A percentile compares a stretch with the other conserved stretches of the same genome.
Conservation (phyloP, 1,284 basidiomycete species). For the Cryptococcus deneoformans region DNA sequence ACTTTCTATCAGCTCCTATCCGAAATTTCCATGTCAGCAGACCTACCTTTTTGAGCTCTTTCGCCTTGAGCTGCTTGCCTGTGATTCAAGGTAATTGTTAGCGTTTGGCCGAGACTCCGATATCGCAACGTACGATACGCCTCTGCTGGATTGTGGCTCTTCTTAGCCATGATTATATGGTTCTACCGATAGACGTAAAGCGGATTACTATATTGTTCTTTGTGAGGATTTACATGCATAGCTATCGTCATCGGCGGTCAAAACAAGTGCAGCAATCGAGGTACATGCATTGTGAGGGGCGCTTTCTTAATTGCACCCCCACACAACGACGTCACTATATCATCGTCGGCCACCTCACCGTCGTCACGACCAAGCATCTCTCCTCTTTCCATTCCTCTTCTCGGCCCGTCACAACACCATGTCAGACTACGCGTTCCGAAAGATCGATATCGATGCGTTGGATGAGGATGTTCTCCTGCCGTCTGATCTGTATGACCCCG, state of each 20-base stretch:
- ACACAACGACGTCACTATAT: not conserved
- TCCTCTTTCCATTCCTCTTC: not conserved
- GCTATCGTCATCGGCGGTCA: too few species aligned
- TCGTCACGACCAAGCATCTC: not conserved
- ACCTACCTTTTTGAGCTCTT: slow-evolving; percentile 81
- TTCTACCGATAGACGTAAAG: not conserved
- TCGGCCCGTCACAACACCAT: slow-evolving; percentile 49
- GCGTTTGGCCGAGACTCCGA: not conserved
- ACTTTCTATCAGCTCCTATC: not conserved
- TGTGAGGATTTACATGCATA: not conserved
- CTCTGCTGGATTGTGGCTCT: slow-evolving; percentile 78
- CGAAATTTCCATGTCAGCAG: not conserved
- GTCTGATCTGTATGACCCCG: slow-evolving; percentile 80
- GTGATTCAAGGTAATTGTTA: not conserved
- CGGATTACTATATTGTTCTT: not conserved
- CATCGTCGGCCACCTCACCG: not conserved
- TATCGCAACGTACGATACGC: slow-evolving; percentile 61
- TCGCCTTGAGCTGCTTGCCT: slow-evolving; percentile 75
- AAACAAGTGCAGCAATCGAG: not conserved
- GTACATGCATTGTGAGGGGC: not conserved
- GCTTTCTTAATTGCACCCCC: not conserved
- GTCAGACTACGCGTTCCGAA: slow-evolving; percentile 72
- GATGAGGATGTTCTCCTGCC: slow-evolving; percentile 89
- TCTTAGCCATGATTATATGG: slow-evolving; percentile 66
- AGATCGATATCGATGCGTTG: slow-evolving; percentile 85